Evolutionary conservation across 495 filamentous ascomycete species (phyloP), one percentile per base, ranked within the genome.

Genomic region (Echria macrotheca): DNA sequence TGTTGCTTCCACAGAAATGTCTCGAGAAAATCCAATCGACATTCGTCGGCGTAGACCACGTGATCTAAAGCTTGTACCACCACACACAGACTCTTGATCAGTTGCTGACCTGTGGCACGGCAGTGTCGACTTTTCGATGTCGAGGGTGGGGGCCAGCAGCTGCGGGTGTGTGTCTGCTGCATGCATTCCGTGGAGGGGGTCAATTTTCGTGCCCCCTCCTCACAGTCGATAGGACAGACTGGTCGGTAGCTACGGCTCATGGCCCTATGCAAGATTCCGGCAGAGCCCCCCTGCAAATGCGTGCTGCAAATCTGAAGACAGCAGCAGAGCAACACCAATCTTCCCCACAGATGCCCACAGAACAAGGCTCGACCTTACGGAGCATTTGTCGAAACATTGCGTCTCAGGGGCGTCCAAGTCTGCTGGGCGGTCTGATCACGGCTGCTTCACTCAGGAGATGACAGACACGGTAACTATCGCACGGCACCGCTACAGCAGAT

Each of bases 231-330:
- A n/a, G n/a, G n/a, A n/a, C n/a, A n/a, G n/a, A n/a, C n/a, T n/a
- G n/a, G n/a, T n/a, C n/a, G n/a, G n/a, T n/a, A n/a, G n/a, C 28
- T 33, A 29, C 47, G 22, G 42, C 19, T 42, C 33, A 39, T 40
- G 42, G 35, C 23, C 25, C 47, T 9, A 62, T 63, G 59, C 59
- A 63, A 59, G 59, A 63, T 63, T 59, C 53, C 59, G 48, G 51
- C 45, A 46, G 51, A 57, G 41, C 46, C 45, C 38, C 47, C 56
- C 50, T 53, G 50, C 47, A 43, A n/a, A 50, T 50, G 23, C 45
- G n/a, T n/a, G 33, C 44, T 44, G 44, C 38, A 25, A 32, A 33
- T 42, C 38, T 53, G 6, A 35, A 17, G 50, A 47, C 35, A 36
- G 42, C 29, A 38, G 21, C n/a, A n/a, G n/a, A n/a, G n/a, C n/a